Evolutionary conservation across 176 grass and related monocot genomes (phyloP).

Genomic region (Musa acuminata): DNA sequence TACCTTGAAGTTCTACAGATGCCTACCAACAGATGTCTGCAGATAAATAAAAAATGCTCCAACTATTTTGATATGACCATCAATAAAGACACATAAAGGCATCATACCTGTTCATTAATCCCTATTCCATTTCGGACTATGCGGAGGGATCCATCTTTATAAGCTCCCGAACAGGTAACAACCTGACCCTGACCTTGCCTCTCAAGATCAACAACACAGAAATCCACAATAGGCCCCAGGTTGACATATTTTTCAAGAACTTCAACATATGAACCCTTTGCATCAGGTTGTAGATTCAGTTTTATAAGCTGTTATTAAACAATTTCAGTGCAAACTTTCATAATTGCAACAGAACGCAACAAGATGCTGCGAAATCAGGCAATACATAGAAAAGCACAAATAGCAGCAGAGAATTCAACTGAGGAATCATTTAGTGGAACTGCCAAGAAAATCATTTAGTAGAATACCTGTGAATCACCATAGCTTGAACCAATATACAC

Average conservation of each 20-base stretch:
- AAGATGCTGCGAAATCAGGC: neutral
- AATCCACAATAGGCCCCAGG: constrained; percentile 89
- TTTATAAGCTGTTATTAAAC: constrained; percentile 69
- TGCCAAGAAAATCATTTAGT: constrained; percentile 7
- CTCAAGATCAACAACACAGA: constrained; percentile 94
- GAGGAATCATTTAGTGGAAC: neutral
- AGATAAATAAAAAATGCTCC: constrained; percentile 18
- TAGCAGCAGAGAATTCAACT: neutral
- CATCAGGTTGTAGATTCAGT: constrained; percentile 86
- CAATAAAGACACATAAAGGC: constrained; percentile 14
- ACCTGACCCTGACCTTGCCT: constrained; percentile 94
- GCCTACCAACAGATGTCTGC: constrained; percentile 29
- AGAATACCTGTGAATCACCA: constrained; percentile 92
- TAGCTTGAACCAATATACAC: constrained; percentile 96
- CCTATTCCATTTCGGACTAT: constrained; percentile 83
- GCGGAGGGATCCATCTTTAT: constrained; percentile 89
- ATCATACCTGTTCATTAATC: constrained; percentile 78
- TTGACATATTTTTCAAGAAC: constrained; percentile 89
- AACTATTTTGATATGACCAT: constrained; percentile 15
- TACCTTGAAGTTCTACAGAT: constrained; percentile 94
- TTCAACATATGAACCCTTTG: constrained; percentile 85
- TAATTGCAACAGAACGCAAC: neutral
- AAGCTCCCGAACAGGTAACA: constrained; percentile 88
- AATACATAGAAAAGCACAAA: neutral
- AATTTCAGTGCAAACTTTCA: neutral